Evolutionary conservation across 805 yeast genomes (phyloP).

Genomic region (Lachancea meyersii): DNA sequence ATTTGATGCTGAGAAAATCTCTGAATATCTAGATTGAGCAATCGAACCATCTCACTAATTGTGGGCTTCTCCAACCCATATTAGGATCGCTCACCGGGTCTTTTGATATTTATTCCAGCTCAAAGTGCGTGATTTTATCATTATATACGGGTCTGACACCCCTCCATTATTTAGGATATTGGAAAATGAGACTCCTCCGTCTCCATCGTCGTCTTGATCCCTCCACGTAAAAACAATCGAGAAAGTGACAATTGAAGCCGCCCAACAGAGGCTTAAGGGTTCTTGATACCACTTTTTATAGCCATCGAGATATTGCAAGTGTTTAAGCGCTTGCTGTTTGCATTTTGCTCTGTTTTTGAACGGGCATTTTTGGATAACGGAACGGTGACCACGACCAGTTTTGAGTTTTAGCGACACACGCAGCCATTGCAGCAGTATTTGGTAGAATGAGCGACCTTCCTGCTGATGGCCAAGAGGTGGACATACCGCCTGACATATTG

Average conservation of each 20-base stretch:
- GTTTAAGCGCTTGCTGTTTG: not conserved
- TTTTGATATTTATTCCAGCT: no score
- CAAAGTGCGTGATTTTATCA: no score
- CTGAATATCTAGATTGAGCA: not conserved
- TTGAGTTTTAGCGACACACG: not conserved
- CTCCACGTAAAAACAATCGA: not conserved
- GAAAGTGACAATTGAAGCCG: not conserved
- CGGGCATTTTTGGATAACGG: not conserved
- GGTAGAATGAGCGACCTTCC: slow-evolving; percentile 3
- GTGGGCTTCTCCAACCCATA: no score
- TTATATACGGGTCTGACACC: slow-evolving; percentile 2
- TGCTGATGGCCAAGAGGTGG: slow-evolving; percentile 19
- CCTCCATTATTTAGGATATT: not conserved
- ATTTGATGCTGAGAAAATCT: not conserved
- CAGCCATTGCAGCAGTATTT: not conserved
- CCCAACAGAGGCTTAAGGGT: not conserved
- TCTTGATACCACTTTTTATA: not conserved
- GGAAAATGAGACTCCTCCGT: slow-evolving; percentile 3
- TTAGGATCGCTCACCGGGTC: no score
- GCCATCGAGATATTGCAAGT: not conserved
- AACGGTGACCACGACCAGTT: not conserved
- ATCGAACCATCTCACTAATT: not conserved
- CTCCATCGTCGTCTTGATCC: not conserved
- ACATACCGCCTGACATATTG: slow-evolving; percentile 26
- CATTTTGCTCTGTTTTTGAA: not conserved